Evolutionary conservation across 2,329 filamentous ascomycete genomes (phyloP).

Genomic region (Botryosphaeria agaves): DNA sequence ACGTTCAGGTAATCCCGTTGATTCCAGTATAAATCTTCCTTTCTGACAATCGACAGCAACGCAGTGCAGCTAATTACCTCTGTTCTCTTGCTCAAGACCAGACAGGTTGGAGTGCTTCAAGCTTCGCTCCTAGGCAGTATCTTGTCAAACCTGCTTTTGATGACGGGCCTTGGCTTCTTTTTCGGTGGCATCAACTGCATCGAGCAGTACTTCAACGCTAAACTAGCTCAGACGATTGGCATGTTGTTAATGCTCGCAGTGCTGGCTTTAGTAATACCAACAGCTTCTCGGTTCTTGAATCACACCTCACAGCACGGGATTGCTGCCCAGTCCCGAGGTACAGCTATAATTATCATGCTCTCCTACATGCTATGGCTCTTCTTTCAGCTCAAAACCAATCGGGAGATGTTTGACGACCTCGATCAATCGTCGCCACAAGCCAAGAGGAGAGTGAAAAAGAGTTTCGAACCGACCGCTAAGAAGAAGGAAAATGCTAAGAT

Average conservation of each 20-base stretch:
- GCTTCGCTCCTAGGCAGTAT: constrained; percentile 87
- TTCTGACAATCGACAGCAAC: constrained; percentile 33
- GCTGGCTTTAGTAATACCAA: constrained; percentile 72
- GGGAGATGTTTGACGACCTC: constrained; percentile 60
- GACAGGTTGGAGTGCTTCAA: constrained; percentile 71
- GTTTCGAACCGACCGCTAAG: no score
- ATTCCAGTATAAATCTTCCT: constrained; percentile 6
- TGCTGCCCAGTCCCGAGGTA: constrained; percentile 45
- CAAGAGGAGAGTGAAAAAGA: constrained; percentile 70
- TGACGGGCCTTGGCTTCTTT: constrained; percentile 88
- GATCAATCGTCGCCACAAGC: no score
- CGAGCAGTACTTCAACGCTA: constrained; percentile 83
- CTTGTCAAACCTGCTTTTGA: constrained; percentile 74
- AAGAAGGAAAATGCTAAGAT: constrained; percentile 25
- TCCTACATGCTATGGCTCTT: constrained; percentile 73
- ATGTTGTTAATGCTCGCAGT: constrained; percentile 66
- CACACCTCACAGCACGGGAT: constrained; percentile 24
- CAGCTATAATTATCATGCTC: constrained; percentile 62
- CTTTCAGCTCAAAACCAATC: constrained; percentile 84
- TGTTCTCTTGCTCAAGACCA: constrained; percentile 60
- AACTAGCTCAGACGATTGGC: constrained; percentile 77
- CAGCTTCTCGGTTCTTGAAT: no score
- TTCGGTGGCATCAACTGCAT: constrained; percentile 61
- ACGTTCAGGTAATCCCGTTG: constrained; percentile 54
- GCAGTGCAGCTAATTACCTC: constrained; percentile 82